Evolutionary conservation across 352 stramenopile species (phyloP).

Genomic region (Thalassiosira livingstoniorum): DNA sequence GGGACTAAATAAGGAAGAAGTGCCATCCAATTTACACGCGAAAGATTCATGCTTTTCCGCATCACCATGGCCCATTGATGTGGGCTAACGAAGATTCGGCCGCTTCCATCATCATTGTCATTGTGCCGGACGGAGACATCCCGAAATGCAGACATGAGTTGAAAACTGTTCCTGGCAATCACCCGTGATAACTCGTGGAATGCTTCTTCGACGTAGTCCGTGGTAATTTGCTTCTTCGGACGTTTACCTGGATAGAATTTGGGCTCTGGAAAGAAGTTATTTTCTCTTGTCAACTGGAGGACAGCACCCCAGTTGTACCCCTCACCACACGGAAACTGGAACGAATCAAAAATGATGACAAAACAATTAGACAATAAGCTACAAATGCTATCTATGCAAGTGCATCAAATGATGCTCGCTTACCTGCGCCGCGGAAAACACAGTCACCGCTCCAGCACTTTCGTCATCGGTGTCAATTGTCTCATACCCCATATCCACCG

Average conservation of each 20-base stretch:
- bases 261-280: not conserved
- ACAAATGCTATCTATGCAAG: too few relatives aligned
- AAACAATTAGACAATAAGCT: too few relatives aligned
- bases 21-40: conserved; percentile 11
- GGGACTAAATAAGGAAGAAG: conserved; percentile 18
- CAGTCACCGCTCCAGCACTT: conserved; percentile 90
- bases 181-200: not conserved
- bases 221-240: not conserved
- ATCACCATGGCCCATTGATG: conserved; percentile 32
- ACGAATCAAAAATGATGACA: too few relatives aligned
- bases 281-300: conserved; percentile 19
- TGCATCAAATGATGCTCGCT: too few relatives aligned
- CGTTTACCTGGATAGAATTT: not conserved
- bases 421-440: conserved; percentile 97
- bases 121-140: not conserved
- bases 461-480: conserved; percentile 93
- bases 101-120: not conserved
- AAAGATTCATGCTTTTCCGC: conserved; percentile 9
- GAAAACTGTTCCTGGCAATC: not conserved
- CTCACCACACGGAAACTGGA: conserved; percentile 84
- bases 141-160: not conserved
- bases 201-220: not conserved
- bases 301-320: conserved; percentile 36
- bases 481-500: conserved; percentile 95
- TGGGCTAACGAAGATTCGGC: not conserved